phyloP scores from a whole-genome alignment of 2,329 filamentous ascomycete species.

The Cordyceps fumosorosea region DNA sequence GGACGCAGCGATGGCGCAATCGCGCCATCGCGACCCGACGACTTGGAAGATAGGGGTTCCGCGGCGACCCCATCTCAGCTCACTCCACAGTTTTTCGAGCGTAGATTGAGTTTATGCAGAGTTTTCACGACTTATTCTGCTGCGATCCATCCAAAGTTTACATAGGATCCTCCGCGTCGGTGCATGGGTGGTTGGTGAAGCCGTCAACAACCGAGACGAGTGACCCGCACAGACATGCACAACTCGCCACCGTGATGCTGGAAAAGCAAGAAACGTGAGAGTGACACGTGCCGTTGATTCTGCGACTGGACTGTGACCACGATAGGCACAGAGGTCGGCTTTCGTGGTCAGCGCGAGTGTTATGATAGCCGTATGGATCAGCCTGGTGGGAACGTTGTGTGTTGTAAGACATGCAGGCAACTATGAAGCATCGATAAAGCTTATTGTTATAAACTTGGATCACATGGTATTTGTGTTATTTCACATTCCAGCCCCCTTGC shows the following conservation, averaged over 20 bases:
- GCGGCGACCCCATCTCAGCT: background rate
- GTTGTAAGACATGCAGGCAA: background rate
- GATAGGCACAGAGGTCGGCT: background rate
- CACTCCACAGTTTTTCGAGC: background rate
- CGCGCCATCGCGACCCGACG: background rate
- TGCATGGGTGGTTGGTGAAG: background rate
- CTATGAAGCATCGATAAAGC: background rate
- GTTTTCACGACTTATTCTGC: background rate
- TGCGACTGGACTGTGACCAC: background rate
- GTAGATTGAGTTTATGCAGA: background rate
- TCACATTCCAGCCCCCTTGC: background rate
- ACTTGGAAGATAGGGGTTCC: background rate
- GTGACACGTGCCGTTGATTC: background rate
- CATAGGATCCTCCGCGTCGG: background rate
- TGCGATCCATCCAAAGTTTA: background rate
- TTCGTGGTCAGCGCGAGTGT: background rate
- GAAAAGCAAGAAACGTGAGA: background rate
- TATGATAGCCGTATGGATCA: background rate
- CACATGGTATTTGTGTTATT: background rate
- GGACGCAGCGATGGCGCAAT: background rate
- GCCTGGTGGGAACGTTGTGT: background rate
- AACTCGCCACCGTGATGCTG: too few species aligned
- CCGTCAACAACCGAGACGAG: too few species aligned
- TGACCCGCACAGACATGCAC: too few species aligned
- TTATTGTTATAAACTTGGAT: background rate